These are phyloP conservation scores for Potentilla sterilis DNA, from an alignment of 306 rosid species.

Conservation along the genomic window DNA sequence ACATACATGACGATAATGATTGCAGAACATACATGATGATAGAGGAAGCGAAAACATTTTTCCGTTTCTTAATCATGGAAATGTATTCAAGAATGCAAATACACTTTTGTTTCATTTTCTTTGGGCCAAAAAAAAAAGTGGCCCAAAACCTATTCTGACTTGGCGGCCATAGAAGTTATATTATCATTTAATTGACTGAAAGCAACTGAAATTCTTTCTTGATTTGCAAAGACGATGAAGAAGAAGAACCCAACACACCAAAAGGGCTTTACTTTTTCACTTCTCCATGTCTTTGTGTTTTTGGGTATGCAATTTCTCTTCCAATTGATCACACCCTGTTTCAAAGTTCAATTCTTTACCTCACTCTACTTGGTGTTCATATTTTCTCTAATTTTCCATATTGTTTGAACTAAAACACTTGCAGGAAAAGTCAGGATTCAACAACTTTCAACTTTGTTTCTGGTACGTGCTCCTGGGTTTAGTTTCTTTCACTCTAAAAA, in stretches of 20 bases:
- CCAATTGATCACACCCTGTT: neutral
- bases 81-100: no score
- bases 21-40: no score
- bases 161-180: neutral
- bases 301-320: conserved; percentile 10
- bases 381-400: neutral
- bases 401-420: neutral
- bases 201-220: neutral
- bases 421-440: neutral
- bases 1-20: no score
- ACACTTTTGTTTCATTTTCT: no score
- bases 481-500: neutral
- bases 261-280: conserved; percentile 2
- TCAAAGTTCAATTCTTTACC: conserved; percentile 6
- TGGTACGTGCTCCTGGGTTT: neutral
- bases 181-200: neutral
- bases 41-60: no score
- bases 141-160: neutral
- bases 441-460: neutral
- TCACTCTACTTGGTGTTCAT: neutral
- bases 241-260: conserved; percentile 14
- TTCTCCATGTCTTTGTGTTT: neutral
- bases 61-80: no score
- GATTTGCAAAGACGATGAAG: conserved; percentile 12
- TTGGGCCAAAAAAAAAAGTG: no score